Conservation (phyloP, 129 eudicot genomes). For the Daucus carota region DNA sequence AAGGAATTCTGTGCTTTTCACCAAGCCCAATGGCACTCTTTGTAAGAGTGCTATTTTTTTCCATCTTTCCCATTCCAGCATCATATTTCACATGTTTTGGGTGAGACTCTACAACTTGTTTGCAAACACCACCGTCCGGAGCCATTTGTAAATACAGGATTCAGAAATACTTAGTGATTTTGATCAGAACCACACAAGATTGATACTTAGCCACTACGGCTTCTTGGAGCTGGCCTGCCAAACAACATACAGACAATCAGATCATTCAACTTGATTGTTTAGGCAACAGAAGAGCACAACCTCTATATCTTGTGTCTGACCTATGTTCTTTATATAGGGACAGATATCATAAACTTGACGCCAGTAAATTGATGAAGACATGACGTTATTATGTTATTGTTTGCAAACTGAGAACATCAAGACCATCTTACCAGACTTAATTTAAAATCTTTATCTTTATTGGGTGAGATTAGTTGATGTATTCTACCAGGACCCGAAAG, state of each 20-base stretch:
- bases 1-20: conserved; percentile 45
- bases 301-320: conserved; percentile 15
- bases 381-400: conserved; percentile 10
- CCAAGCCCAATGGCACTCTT: conserved; percentile 21
- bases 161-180: conserved; percentile 2
- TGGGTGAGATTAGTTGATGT: conserved; percentile 34
- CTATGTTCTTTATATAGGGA: conserved; percentile 18
- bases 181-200: conserved; percentile 15
- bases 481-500: conserved; percentile 31
- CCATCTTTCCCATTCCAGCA: conserved; percentile 29
- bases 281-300: background rate
- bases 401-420: conserved; percentile 12
- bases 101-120: conserved; percentile 55
- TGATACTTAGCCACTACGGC: conserved; percentile 13
- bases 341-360: conserved; percentile 22
- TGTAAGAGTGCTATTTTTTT: conserved; percentile 19
- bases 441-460: conserved; percentile 6
- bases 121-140: conserved; percentile 58
- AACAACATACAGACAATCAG: conserved; percentile 20
- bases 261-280: conserved; percentile 16
- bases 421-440: conserved; percentile 16
- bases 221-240: conserved; percentile 22
- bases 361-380: conserved; percentile 24
- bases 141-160: conserved; percentile 35
- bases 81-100: conserved; percentile 53